Evolutionary conservation across 805 yeast species (phyloP), one percentile per base, ranked within the genome.

Genomic region (Metschnikowia kofuensis): DNA sequence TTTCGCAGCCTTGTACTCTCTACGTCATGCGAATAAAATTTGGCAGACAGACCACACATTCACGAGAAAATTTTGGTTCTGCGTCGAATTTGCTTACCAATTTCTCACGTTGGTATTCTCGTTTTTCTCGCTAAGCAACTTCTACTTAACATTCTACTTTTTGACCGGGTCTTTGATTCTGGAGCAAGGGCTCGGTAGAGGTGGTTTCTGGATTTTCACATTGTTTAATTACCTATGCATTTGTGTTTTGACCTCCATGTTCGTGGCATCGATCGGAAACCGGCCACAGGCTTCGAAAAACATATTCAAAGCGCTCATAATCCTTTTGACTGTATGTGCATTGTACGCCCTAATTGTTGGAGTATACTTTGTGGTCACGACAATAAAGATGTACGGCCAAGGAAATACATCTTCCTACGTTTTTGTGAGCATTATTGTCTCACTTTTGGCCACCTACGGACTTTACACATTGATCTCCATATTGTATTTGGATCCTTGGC

Each of bases 401-500:
- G 77, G 76, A 2, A 75, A 63, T 29, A 55, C 72, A 2, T 69
- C 78, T 1, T 65, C 76, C 31, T 72, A 74, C 42, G 80, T 81
- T 8, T 81, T 89, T 58, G 73, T 87, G 12, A 87, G 91, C 54
- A 84, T 94, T 49, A 84, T 92, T 40, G 83, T 94, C 6, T 88
- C 97, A 1, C 64, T 94, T 58, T 74, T 86, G 11, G 89, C 98
- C 31, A 94, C 99, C 0, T 91, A 91, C 63, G 99, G 98, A 6
- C 73, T 92, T 38, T 94, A 94, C 63, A 77, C 82, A 0, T 64
- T 90, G 55, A 86, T 88, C 80, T 90, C 97, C 7, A 55, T 92
- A 40, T 65, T 92, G 48, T 92, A 91, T 67, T 65, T 92, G 64
- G 98, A 92, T 62, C 98, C 98, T 60, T 92, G 98, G 97, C 99